phyloP scores from a whole-genome alignment of 495 filamentous ascomycete genomes.

The Neurospora tetraspora region DNA sequence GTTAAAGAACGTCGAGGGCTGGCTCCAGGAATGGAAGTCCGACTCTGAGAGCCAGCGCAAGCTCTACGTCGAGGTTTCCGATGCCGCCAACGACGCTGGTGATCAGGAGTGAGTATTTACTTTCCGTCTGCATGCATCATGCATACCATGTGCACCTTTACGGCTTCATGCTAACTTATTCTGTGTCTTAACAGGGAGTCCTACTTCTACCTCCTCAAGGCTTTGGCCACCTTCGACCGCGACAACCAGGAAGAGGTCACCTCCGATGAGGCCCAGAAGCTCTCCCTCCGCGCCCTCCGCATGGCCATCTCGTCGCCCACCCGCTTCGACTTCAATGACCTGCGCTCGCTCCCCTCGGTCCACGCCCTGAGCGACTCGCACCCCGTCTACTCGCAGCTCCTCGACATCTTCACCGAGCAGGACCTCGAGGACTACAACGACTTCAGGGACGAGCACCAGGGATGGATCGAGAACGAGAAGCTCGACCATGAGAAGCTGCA shows the following conservation, averaged over 20 bases:
- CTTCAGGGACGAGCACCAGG: slow-evolving; percentile 75
- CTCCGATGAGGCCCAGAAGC: slow-evolving; percentile 60
- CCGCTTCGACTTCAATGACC: slow-evolving; percentile 90
- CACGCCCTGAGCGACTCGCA: slow-evolving; percentile 78
- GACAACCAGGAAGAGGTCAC: slow-evolving; percentile 47
- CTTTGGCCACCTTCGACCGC: slow-evolving; percentile 73
- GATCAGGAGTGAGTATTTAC: slow-evolving; percentile 52
- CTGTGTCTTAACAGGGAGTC: slow-evolving; percentile 38
- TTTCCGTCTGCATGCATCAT: not conserved
- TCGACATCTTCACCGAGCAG: slow-evolving; percentile 91
- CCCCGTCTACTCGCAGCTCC: slow-evolving; percentile 72
- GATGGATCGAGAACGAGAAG: slow-evolving; percentile 64
- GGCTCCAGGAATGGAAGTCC: slow-evolving; percentile 76
- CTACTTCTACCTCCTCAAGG: slow-evolving; percentile 74
- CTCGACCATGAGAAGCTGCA: slow-evolving; percentile 53
- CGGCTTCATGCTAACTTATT: slow-evolving; percentile 9
- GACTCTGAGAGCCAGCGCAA: slow-evolving; percentile 73
- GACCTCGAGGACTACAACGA: slow-evolving; percentile 89
- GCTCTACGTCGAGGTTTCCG: slow-evolving; percentile 67
- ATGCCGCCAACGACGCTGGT: slow-evolving; percentile 63
- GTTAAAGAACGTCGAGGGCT: slow-evolving; percentile 65
- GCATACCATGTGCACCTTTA: not conserved
- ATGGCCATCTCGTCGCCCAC: slow-evolving; percentile 62
- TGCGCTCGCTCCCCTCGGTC: slow-evolving; percentile 76
- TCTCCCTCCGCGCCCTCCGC: slow-evolving; percentile 76